phyloP scores from a whole-genome alignment of 768 basidiomycete genomes.

The Termitomyces sp. region DNA sequence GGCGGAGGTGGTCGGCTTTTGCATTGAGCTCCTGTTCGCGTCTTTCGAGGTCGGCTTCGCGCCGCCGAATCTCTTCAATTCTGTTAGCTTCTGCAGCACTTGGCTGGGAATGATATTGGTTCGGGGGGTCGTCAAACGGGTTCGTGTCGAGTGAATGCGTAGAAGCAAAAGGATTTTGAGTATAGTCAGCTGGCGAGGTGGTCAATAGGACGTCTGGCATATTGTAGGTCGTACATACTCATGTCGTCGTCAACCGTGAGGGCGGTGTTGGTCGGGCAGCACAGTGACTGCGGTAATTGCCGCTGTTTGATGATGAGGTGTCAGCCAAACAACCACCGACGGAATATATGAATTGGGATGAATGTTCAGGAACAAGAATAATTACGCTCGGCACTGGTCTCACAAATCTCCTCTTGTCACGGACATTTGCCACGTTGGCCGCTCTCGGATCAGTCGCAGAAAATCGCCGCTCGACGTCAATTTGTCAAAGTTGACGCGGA shows the following conservation, averaged over 20 bases:
- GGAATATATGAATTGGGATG: neutral
- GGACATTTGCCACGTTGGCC: neutral
- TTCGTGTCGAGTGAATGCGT: constrained; percentile 82
- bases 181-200: constrained; percentile 25
- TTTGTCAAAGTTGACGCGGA: neutral
- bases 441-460: neutral
- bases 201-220: neutral
- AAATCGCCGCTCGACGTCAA: neutral
- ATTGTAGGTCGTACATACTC: neutral
- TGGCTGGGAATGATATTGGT: constrained; percentile 21
- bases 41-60: constrained; percentile 78
- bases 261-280: constrained; percentile 1
- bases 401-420: neutral
- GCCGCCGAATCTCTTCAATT: constrained; percentile 61
- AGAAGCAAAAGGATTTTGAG: constrained; percentile 81
- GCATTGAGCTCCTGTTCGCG: constrained; percentile 71
- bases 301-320: constrained; percentile 13
- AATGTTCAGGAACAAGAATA: neutral
- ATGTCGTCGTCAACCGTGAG: constrained; percentile 14
- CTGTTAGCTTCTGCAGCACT: constrained; percentile 31
- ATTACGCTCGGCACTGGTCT: neutral
- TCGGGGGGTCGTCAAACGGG: constrained; percentile 83
- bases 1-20: constrained; percentile 63
- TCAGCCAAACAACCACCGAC: constrained; percentile 12
- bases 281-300: constrained; percentile 13